Evolutionary conservation across 1,284 basidiomycete genomes (phyloP), one percentile per base, ranked within the genome.

Genomic region (Tetrapyrgos nigripes): DNA sequence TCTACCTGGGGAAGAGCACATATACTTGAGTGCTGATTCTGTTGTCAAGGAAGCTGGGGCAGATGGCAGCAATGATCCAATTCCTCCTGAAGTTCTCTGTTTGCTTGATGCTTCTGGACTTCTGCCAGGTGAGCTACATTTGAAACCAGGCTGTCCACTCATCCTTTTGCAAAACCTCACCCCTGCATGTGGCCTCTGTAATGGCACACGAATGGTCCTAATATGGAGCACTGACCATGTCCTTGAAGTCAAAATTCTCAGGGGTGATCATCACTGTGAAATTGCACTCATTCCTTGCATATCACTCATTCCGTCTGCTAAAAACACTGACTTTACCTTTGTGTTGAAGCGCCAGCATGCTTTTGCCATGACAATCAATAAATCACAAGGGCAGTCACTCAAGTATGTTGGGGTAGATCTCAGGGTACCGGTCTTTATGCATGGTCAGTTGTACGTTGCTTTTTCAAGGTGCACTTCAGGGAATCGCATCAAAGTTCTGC

Each of bases 351-450:
- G 69, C 2, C 14, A 37, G 4, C 55, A 58, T 2, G 73, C 74
- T 9, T 78, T 78, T 64, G 70, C 73, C 10, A 71, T 79, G 66
- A 73, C 64, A 29, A 75, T 78, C 53, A 78, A 78, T 64, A 78
- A 78, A 50, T 57, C 73, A 4, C 76, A 78, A 59, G 76, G 76
- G 1, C 76, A 78, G 57, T 76, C 76, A 11, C 64, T 74, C 1
- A 62, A 61, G 24, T 52, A 62, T 47, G 65, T 75, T 26, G 71
- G 68, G 1, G 27, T 77, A 1, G 66, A 74, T 63, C 56, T 77
- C 6, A 59, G 63, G 6, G 46, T 57, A 3, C 63, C 66, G 4
- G 71, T 72, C 2, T 75, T 73, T 50, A 54, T 68, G 2, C 73
- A 74, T 68, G 69, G 72, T 4, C 71, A 73, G 50, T 53, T 73